A percentile compares a stretch with the other conserved stretches of the same genome.
Evolutionary conservation across 768 basidiomycete genomes (phyloP).

Genomic region (Strobilomyces confusus): DNA sequence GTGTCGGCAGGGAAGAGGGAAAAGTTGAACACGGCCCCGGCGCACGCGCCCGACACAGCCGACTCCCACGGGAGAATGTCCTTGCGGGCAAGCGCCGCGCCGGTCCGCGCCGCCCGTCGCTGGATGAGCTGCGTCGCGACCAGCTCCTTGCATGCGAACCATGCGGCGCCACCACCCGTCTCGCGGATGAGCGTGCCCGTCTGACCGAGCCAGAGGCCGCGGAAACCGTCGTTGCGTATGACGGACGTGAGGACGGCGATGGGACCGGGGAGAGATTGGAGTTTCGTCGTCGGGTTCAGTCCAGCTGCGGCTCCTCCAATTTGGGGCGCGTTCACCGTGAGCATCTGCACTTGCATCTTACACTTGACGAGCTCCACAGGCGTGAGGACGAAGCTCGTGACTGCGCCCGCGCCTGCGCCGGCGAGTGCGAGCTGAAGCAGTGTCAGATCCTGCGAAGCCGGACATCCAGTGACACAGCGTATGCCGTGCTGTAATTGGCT

Average conservation of each 20-base stretch:
- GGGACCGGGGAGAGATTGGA: conserved; percentile 60
- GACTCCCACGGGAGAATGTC: conserved; percentile 74
- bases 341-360: conserved; percentile 96
- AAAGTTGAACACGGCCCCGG: conserved; percentile 82
- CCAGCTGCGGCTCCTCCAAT: conserved; percentile 11
- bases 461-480: conserved; percentile 38
- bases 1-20: conserved; percentile 95
- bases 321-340: conserved; percentile 33
- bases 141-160: conserved; percentile 89
- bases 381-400: conserved; percentile 85
- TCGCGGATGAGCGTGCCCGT: conserved; percentile 91
- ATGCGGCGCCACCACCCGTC: conserved; percentile 84
- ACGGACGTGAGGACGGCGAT: conserved; percentile 61
- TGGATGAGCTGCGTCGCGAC: conserved; percentile 58
- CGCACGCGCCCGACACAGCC: conserved; percentile 77
- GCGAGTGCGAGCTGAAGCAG: conserved; percentile 73
- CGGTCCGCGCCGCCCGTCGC: conserved; percentile 35
- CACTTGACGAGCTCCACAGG: conserved; percentile 96
- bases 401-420: conserved; percentile 81
- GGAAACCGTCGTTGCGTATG: conserved; percentile 62
- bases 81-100: conserved; percentile 33
- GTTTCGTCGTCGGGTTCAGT: conserved; percentile 10
- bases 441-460: conserved; percentile 41
- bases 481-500: conserved; percentile 44
- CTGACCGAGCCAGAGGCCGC: conserved; percentile 96